Percentiles rank a stretch among this genome's conserved stretches.
Evolutionary conservation across 805 yeast genomes (phyloP).

Genomic region (Nadsonia fulvescens): DNA sequence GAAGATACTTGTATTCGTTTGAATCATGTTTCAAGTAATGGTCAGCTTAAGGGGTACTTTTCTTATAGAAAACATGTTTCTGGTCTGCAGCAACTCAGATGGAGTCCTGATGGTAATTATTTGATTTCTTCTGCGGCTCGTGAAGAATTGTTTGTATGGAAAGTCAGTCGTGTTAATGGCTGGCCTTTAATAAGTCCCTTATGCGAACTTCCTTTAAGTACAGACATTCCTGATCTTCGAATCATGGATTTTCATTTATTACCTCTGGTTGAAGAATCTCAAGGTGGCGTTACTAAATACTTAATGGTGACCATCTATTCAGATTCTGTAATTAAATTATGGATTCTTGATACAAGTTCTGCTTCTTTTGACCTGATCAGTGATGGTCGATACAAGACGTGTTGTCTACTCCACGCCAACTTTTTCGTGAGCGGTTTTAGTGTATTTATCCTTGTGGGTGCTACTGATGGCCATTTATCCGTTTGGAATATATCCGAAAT

Average conservation of each 20-base stretch:
- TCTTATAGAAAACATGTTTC: slow-evolving; percentile 69
- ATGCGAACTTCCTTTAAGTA: slow-evolving; percentile 36
- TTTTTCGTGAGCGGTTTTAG: slow-evolving; percentile 21
- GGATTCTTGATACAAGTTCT: slow-evolving; percentile 28
- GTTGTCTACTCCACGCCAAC: slow-evolving; percentile 55
- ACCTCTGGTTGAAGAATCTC: slow-evolving; percentile 28
- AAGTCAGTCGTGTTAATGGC: slow-evolving; percentile 16
- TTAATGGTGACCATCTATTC: slow-evolving; percentile 62
- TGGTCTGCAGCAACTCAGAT: slow-evolving; percentile 63
- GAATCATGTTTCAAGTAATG: slow-evolving; percentile 25
- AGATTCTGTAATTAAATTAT: slow-evolving; percentile 56
- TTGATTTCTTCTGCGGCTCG: slow-evolving; percentile 44
- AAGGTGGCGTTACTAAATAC: slow-evolving; percentile 16
- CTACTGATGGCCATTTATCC: slow-evolving; percentile 71
- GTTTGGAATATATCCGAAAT: slow-evolving; percentile 34
- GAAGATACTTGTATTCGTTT: slow-evolving; percentile 73
- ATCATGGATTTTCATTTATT: slow-evolving; percentile 88
- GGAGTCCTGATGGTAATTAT: slow-evolving; percentile 20
- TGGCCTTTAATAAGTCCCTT: slow-evolving; percentile 31
- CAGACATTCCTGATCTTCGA: slow-evolving; percentile 61
- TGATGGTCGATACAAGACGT: slow-evolving; percentile 41
- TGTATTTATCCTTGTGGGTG: slow-evolving; percentile 32
- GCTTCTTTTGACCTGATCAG: slow-evolving; percentile 27
- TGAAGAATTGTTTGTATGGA: slow-evolving; percentile 79
- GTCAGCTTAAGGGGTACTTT: slow-evolving; percentile 32